These are phyloP conservation scores for Taphrina deformans DNA, from an alignment of 1,139 yeast species.

Conservation along the genomic window DNA sequence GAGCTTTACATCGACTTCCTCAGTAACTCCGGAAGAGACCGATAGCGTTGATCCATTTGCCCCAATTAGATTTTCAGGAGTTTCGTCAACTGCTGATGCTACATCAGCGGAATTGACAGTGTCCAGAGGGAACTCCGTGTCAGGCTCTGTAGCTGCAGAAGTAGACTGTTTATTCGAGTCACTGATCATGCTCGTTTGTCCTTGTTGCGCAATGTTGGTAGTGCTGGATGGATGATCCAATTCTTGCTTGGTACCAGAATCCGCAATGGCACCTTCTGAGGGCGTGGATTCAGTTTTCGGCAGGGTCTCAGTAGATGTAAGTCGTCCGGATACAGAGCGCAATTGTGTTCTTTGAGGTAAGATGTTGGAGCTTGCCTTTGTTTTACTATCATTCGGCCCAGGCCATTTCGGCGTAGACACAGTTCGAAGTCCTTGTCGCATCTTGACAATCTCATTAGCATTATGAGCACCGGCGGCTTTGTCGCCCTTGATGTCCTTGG, in stretches of 20 bases:
- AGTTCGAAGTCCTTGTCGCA: slow-evolving; percentile 22
- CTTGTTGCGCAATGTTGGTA: neutral
- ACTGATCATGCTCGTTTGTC: neutral
- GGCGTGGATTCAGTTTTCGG: neutral
- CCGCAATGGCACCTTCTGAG: neutral
- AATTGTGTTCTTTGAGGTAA: slow-evolving; percentile 11
- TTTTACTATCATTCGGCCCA: slow-evolving; percentile 2
- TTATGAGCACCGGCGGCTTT: neutral
- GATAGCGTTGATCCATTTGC: neutral
- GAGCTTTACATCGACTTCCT: neutral
- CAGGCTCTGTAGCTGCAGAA: neutral
- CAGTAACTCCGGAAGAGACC: slow-evolving; percentile 1
- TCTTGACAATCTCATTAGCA: slow-evolving; percentile 10
- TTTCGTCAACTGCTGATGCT: neutral
- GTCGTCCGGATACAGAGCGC: slow-evolving; percentile 9
- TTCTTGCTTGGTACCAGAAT: neutral
- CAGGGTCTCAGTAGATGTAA: neutral
- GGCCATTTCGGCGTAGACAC: slow-evolving; percentile 29
- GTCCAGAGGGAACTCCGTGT: neutral
- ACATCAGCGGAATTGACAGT: neutral
- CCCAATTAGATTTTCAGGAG: neutral
- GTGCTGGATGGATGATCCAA: too few relatives aligned
- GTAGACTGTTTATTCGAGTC: neutral
- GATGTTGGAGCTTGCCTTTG: neutral
- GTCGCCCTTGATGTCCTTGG: neutral